These are phyloP conservation scores for Fraxinus pennsylvanica DNA, from an alignment of 257 asterid genomes.

Conservation along the genomic window DNA sequence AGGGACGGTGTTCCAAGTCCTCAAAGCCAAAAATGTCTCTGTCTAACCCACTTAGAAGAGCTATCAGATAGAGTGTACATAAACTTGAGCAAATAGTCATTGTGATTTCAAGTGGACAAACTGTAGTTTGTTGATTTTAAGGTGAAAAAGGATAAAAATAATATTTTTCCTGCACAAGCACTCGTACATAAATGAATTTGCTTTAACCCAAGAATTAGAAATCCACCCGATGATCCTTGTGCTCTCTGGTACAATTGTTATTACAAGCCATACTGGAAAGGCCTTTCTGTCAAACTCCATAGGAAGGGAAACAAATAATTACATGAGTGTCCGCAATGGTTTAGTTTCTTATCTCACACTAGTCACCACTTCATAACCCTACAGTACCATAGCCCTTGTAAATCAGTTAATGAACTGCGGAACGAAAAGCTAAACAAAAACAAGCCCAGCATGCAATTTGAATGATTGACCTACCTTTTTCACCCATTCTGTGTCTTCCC, in stretches of 20 bases:
- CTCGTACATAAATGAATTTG: neutral
- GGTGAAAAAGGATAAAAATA: neutral
- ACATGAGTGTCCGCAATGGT: neutral
- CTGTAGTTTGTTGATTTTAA: neutral
- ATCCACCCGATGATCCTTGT: neutral
- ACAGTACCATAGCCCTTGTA: neutral
- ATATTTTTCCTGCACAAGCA: neutral
- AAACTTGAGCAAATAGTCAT: neutral
- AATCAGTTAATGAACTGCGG: neutral
- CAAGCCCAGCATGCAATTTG: neutral
- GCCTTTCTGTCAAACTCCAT: neutral
- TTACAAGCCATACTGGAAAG: neutral
- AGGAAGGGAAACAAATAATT: neutral
- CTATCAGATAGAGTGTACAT: neutral
- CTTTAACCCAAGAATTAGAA: neutral
- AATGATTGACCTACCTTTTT: slow-evolving; percentile 19
- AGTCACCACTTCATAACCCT: neutral
- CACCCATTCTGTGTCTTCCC: slow-evolving; percentile 7
- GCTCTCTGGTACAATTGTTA: no score
- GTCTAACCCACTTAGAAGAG: neutral
- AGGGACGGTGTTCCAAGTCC: neutral
- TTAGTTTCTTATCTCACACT: neutral
- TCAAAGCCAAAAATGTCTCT: neutral
- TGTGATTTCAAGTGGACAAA: neutral
- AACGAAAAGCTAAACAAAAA: neutral